Conservation (phyloP, 106 monocot genomes). For the Gastrodia elata region DNA sequence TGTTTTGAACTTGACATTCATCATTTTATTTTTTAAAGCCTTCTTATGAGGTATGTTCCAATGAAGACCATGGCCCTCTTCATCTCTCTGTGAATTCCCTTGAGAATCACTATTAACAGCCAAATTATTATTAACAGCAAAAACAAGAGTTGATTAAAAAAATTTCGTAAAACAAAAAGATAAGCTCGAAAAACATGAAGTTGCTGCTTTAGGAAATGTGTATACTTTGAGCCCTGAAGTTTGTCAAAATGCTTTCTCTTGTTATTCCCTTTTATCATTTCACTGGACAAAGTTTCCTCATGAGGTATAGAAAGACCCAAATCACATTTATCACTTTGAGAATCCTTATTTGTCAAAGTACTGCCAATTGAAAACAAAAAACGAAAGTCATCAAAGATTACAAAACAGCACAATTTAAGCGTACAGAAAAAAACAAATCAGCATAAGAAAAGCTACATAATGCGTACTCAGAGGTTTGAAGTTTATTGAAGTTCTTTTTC, state of each 20-base stretch:
- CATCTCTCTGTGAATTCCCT: background rate
- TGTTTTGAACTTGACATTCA: too few species aligned
- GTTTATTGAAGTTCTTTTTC: background rate
- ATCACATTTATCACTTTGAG: background rate
- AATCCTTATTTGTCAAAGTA: background rate
- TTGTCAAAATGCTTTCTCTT: conserved; percentile 4
- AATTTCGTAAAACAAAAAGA: background rate
- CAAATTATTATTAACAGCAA: background rate
- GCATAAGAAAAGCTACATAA: background rate
- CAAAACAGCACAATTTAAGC: background rate
- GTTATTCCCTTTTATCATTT: background rate
- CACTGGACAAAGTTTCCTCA: conserved; percentile 1
- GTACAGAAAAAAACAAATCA: background rate
- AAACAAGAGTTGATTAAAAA: background rate
- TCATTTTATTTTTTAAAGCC: background rate
- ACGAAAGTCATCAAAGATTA: background rate
- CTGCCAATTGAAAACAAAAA: background rate
- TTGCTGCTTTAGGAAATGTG: background rate
- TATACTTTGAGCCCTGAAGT: conserved; percentile 1
- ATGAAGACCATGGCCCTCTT: background rate
- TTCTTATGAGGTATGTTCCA: background rate
- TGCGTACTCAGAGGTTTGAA: background rate
- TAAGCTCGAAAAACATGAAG: background rate
- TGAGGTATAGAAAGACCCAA: background rate
- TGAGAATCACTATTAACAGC: conserved; percentile 1